phyloP scores from a whole-genome alignment of 1,139 yeast genomes.

The Kurtzmaniella quercitrusa region DNA sequence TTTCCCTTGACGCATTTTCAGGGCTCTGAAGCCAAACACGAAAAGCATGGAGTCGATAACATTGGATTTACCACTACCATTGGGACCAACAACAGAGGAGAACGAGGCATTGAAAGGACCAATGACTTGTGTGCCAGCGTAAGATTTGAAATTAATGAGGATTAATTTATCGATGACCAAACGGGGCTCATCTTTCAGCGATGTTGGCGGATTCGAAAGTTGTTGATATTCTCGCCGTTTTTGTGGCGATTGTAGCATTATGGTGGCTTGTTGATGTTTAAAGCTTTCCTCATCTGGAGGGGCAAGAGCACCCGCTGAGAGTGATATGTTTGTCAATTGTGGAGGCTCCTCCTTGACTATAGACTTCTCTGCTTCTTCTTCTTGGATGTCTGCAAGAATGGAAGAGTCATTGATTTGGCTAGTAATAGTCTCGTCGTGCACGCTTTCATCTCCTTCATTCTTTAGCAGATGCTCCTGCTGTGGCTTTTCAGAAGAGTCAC shows the following conservation, averaged over 20 bases:
- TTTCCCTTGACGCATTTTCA: conserved; percentile 95
- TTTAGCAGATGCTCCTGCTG: background rate
- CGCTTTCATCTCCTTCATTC: conserved; percentile 1
- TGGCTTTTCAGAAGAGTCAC: background rate
- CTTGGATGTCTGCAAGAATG: background rate
- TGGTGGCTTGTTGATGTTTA: conserved; percentile 28
- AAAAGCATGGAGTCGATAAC: conserved; percentile 94
- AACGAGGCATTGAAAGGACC: conserved; percentile 95
- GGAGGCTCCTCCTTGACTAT: conserved; percentile 2
- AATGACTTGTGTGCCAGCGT: conserved; percentile 89
- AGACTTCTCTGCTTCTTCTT: background rate
- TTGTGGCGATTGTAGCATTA: conserved; percentile 26
- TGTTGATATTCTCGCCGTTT: conserved; percentile 18
- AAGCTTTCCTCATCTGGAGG: conserved; percentile 17
- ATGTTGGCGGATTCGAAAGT: conserved; percentile 10
- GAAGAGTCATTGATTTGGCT: conserved; percentile 7
- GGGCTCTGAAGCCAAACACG: conserved; percentile 95
- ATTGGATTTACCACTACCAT: conserved; percentile 96
- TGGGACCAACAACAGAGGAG: conserved; percentile 98
- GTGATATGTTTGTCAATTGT: background rate
- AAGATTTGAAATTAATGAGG: conserved; percentile 86
- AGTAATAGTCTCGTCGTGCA: conserved; percentile 4
- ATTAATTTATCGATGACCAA: conserved; percentile 72
- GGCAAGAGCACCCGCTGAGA: conserved; percentile 1
- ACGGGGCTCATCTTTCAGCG: conserved; percentile 41